phyloP scores from a whole-genome alignment of 148 eudicot species.

The Chenopodium suecicum region DNA sequence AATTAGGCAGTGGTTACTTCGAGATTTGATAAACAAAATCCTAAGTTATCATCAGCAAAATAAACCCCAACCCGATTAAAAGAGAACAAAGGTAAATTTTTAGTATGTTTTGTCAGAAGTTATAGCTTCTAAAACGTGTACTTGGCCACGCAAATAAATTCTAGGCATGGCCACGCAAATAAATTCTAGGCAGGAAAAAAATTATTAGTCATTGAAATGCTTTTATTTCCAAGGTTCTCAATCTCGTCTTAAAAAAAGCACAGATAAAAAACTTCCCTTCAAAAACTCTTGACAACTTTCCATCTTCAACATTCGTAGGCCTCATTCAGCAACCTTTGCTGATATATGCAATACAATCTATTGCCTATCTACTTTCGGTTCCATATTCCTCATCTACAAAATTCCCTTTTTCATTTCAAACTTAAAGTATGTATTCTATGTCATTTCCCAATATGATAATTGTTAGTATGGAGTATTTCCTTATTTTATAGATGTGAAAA shows the following conservation, averaged over 20 bases:
- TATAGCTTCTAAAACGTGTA: neutral
- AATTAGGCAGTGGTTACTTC: conserved; percentile 5
- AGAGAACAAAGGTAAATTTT: no score
- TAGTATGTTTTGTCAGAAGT: neutral
- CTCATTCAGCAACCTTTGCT: neutral
- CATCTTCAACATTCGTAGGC: neutral
- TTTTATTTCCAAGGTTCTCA: neutral
- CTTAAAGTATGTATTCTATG: neutral
- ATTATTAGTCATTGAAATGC: no score
- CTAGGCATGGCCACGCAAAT: no score
- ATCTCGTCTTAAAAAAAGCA: neutral
- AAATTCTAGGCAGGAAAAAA: no score
- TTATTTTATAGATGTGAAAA: neutral
- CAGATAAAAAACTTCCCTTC: neutral
- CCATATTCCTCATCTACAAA: no score
- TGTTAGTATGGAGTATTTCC: neutral
- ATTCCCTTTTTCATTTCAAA: neutral
- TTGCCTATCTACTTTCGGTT: neutral
- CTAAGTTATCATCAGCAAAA: no score
- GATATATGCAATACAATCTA: conserved; percentile 1
- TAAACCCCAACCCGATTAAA: no score
- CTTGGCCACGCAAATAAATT: neutral
- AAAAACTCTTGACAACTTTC: neutral
- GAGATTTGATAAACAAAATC: neutral
- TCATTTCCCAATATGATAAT: neutral